Conservation (phyloP, 805 yeast species). For the Ogataea dorogensis region DNA sequence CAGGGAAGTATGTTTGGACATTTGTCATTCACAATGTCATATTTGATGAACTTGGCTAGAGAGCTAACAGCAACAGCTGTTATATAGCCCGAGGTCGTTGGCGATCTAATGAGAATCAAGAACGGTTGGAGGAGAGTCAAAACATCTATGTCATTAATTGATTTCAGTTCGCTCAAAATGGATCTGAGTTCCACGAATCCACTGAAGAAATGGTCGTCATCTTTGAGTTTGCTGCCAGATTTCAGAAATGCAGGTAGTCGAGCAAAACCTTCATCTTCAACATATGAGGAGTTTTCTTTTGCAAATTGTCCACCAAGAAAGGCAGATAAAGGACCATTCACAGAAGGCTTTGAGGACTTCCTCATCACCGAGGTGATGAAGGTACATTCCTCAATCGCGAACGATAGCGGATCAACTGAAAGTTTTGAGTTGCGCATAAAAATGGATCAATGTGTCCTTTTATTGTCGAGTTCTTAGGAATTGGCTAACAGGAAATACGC, state of each 20-base stretch:
- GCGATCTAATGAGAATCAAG: conserved; percentile 74
- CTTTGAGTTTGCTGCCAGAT: conserved; percentile 32
- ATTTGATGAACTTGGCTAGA: conserved; percentile 67
- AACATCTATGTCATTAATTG: conserved; percentile 60
- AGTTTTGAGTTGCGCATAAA: conserved; percentile 6
- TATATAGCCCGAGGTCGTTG: conserved; percentile 81
- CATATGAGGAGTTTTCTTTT: conserved; percentile 29
- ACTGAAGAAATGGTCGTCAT: conserved; percentile 59
- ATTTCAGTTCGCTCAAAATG: conserved; percentile 56
- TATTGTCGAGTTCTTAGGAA: background rate
- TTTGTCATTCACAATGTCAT: conserved; percentile 56
- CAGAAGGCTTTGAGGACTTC: conserved; percentile 69
- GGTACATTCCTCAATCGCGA: conserved; percentile 86
- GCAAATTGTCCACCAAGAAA: conserved; percentile 59
- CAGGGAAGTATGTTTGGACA: conserved; percentile 58
- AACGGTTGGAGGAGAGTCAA: conserved; percentile 83
- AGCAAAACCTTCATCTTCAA: conserved; percentile 30
- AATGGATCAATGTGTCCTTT: background rate
- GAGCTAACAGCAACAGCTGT: conserved; percentile 80
- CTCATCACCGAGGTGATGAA: conserved; percentile 86
- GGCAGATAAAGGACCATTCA: conserved; percentile 74
- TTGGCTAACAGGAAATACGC: background rate
- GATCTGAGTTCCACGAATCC: conserved; percentile 78
- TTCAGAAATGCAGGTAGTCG: conserved; percentile 28
- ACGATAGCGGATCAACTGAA: conserved; percentile 68